phyloP scores from a whole-genome alignment of 768 basidiomycete species.

The Xanthoconium stramineum region DNA sequence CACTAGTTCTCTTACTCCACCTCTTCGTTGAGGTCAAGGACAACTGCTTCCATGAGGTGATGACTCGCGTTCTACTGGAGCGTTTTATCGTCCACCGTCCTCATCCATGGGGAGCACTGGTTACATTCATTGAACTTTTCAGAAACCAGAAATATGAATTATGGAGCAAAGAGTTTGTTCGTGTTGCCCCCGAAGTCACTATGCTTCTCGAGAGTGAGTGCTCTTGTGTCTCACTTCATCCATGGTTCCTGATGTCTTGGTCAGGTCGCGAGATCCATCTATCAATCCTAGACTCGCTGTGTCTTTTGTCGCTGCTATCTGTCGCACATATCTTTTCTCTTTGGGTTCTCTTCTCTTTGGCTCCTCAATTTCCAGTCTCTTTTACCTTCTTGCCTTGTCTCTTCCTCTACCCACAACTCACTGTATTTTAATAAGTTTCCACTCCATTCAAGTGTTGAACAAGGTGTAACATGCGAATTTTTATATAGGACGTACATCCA shows the following conservation, averaged over 20 bases:
- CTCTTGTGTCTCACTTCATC: neutral
- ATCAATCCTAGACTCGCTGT: slow-evolving; percentile 65
- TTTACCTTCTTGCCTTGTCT: slow-evolving; percentile 19
- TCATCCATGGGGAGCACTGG: slow-evolving; percentile 93
- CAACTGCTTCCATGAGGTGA: slow-evolving; percentile 75
- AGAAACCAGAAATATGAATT: slow-evolving; percentile 89
- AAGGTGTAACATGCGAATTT: slow-evolving; percentile 48
- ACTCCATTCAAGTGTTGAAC: slow-evolving; percentile 56
- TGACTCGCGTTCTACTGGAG: slow-evolving; percentile 89
- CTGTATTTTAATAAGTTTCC: slow-evolving; percentile 78
- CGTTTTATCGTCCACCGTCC: slow-evolving; percentile 92
- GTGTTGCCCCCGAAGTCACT: slow-evolving; percentile 82
- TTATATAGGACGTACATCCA: slow-evolving; percentile 29
- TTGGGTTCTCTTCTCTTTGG: slow-evolving; percentile 44
- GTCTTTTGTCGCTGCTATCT: slow-evolving; percentile 73
- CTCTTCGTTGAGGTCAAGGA: slow-evolving; percentile 80
- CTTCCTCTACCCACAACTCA: slow-evolving; percentile 47
- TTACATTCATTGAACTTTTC: slow-evolving; percentile 91
- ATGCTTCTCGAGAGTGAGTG: slow-evolving; percentile 73
- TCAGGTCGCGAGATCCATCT: slow-evolving; percentile 76
- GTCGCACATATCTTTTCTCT: slow-evolving; percentile 71
- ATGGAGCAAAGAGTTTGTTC: slow-evolving; percentile 85
- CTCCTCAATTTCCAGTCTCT: neutral
- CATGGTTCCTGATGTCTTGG: slow-evolving; percentile 3
- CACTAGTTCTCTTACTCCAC: slow-evolving; percentile 94